These are phyloP conservation scores for Diospyros lotus DNA, from an alignment of 148 eudicot genomes.

Conservation along the genomic window DNA sequence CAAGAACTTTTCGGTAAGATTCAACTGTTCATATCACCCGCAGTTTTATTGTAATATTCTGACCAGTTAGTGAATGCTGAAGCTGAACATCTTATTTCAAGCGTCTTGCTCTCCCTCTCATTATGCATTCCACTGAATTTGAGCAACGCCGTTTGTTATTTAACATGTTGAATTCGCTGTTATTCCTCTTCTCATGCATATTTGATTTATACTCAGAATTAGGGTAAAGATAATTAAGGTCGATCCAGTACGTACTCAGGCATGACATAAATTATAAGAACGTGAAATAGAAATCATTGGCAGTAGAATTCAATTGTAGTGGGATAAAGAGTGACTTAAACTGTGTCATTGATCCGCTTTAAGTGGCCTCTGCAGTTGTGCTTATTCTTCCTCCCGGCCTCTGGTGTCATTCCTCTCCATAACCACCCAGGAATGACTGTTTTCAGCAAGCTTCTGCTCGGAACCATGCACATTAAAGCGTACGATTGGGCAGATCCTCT, in stretches of 20 bases:
- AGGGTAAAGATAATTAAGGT: no score
- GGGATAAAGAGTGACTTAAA: no score
- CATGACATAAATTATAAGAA: no score
- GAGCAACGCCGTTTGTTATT: no score
- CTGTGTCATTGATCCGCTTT: neutral
- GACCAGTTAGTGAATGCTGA: no score
- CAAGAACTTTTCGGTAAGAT: conserved; percentile 54
- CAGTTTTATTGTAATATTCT: neutral
- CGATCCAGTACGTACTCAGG: no score
- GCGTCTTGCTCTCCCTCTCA: neutral
- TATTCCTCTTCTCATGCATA: no score
- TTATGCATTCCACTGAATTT: neutral
- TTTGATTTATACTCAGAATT: no score
- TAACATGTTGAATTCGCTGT: no score
- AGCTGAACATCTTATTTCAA: neutral
- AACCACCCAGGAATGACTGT: conserved; percentile 95
- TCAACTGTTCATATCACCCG: neutral
- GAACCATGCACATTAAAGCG: conserved; percentile 74
- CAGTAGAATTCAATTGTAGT: no score
- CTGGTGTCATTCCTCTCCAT: conserved; percentile 77
- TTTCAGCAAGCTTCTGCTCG: conserved; percentile 77
- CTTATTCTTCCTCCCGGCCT: conserved; percentile 68
- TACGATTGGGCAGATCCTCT: conserved; percentile 63
- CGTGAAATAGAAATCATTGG: no score
- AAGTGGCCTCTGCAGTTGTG: conserved; percentile 46